A percentile compares a stretch with the other conserved stretches of the same genome.
Conservation (phyloP, 768 basidiomycete species). For the Agrocybe praecox region DNA sequence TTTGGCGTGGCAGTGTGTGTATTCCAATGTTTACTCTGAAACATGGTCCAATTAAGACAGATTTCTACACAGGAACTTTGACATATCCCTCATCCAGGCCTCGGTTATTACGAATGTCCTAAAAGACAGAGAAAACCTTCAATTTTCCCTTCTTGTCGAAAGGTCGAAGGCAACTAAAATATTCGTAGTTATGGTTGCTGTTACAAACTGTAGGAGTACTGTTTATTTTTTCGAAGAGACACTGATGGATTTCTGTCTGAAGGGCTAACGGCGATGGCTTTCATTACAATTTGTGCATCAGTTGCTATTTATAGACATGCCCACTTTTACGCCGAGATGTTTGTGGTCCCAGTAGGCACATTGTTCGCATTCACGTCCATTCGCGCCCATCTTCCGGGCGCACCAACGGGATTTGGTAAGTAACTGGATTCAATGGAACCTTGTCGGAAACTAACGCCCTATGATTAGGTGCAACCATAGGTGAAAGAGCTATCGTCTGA, state of each 20-base stretch:
- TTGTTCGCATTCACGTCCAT: conserved; percentile 26
- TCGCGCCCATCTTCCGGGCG: conserved; percentile 21
- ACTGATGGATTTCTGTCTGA: background rate
- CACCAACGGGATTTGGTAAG: conserved; percentile 27
- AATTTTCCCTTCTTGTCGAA: conserved; percentile 2
- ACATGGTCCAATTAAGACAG: no score
- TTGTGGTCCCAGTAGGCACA: conserved; percentile 20
- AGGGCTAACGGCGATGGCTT: conserved; percentile 12
- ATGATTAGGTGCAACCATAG: conserved; percentile 9
- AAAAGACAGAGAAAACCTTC: background rate
- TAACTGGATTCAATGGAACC: background rate
- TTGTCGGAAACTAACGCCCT: background rate
- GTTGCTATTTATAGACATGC: conserved; percentile 6
- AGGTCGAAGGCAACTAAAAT: conserved; percentile 6
- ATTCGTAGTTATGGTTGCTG: conserved; percentile 10
- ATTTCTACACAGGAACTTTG: conserved; percentile 2
- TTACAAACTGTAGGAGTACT: conserved; percentile 10
- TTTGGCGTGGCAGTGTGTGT: conserved; percentile 12
- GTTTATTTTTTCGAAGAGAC: no score
- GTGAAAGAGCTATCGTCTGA: background rate
- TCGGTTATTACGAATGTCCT: background rate
- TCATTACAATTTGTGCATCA: conserved; percentile 10
- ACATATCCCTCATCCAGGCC: background rate
- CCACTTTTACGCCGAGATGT: conserved; percentile 18
- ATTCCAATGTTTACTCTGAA: background rate